Percentiles rank a stretch among this genome's conserved stretches.
Conservation (phyloP, 2,329 filamentous ascomycete species). For the Aureobasidium sp. region DNA sequence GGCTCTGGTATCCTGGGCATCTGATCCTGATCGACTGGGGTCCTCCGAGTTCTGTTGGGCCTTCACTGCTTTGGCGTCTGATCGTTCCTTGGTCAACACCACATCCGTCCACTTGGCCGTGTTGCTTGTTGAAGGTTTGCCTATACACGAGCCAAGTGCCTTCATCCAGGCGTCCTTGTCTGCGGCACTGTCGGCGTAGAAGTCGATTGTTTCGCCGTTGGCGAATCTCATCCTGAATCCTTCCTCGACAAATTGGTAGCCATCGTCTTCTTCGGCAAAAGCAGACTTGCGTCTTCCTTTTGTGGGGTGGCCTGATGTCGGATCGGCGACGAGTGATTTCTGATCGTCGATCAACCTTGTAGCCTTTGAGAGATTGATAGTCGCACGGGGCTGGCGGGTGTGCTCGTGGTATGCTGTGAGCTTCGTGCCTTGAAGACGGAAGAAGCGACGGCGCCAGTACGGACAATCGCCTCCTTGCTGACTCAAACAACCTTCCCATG, state of each 20-base stretch:
- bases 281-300: constrained; percentile 69
- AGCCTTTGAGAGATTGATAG: constrained; percentile 91
- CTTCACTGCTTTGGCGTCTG: constrained; percentile 11
- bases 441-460: constrained; percentile 98
- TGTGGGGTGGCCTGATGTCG: constrained; percentile 60
- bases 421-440: constrained; percentile 84
- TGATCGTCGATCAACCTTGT: constrained; percentile 91
- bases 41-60: neutral
- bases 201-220: constrained; percentile 97
- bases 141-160: constrained; percentile 63
- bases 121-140: constrained; percentile 46
- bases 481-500: constrained; percentile 79
- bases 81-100: constrained; percentile 34
- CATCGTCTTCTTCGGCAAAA: constrained; percentile 96
- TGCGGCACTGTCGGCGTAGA: constrained; percentile 81
- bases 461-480: constrained; percentile 97
- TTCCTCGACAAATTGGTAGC: constrained; percentile 99
- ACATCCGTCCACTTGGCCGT: constrained; percentile 50
- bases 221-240: constrained; percentile 98
- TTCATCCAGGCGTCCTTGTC: constrained; percentile 96
- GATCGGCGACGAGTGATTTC: constrained; percentile 70
- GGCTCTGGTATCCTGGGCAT: constrained; percentile 17
- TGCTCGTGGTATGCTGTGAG: constrained; percentile 94
- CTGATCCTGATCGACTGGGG: constrained; percentile 19
- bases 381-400: constrained; percentile 88